Base-by-base conservation (phyloP, 2,329 filamentous ascomycete genomes). In the Bipolaris cookei region DNA sequence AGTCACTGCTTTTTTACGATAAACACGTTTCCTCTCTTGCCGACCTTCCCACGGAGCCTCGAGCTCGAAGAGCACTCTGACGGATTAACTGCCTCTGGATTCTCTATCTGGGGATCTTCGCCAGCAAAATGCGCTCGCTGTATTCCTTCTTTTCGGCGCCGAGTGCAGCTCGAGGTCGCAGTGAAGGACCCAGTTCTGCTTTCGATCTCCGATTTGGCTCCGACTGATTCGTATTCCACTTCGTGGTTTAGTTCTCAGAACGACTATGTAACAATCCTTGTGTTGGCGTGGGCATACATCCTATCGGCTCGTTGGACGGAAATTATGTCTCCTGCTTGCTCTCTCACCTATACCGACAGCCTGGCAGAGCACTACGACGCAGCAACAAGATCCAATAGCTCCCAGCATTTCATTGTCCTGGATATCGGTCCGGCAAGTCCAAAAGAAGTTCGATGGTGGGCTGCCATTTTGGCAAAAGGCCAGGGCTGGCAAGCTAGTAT, bases 221-320 rank as follows among this genome's bases (percentile, higher is more conserved):
- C 25, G 7, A 32, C 25, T 25, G 14, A 32, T 20, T 6, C 10
- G 14, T 32, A 46, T 18, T 35, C 14, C 18, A 20, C 6, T 32
- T 46, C 18, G 16, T 46, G 43, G 43, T 46, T 46, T 13, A 4
- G 3, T 46, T 30, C 25, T 46, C 13, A 46, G 6, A 32, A 16
- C 18, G 39, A 46, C 28, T 46, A 46, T 13, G n/a, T 46, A n/a
- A 7, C 25, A 16, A 18, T 46, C 43, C 43, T 46, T 10, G 25
- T 34, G 25, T 32, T 46, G 20, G 43, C 43, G 16, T 46, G 43
- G 28, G 7, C 43, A 34, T 46, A 46, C 16, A 34, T 46, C 28
- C 16, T 46, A 30, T 46, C 43, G 20, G 43, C 43, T 46, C 43
- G 43, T 11, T 46, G 43, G 43, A 25, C 28, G 10, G 43, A 46